Evolutionary conservation across 2,329 filamentous ascomycete species (phyloP).

Genomic region (Aureobasidium leucospermi): DNA sequence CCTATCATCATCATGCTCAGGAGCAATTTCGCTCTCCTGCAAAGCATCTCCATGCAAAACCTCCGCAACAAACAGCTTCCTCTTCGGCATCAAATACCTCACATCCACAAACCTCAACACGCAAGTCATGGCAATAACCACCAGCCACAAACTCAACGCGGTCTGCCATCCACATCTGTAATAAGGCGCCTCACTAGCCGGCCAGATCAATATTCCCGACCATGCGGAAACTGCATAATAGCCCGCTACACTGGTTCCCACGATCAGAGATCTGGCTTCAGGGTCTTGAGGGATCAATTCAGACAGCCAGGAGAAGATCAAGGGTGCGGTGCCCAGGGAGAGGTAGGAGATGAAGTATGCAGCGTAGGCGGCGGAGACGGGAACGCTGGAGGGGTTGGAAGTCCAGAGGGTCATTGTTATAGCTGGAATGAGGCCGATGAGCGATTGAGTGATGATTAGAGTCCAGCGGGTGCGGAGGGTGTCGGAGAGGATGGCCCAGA

Average conservation of each 20-base stretch:
- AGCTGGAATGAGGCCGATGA: slow-evolving; percentile 41
- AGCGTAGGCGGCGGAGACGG: slow-evolving; percentile 43
- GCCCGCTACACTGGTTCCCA: slow-evolving; percentile 43
- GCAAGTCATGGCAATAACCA: slow-evolving; percentile 41
- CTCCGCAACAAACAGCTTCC: slow-evolving; percentile 16
- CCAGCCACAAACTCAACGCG: slow-evolving; percentile 36
- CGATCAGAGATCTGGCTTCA: slow-evolving; percentile 42
- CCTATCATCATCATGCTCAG: not conserved
- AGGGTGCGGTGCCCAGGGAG: slow-evolving; percentile 42
- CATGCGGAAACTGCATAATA: slow-evolving; percentile 47
- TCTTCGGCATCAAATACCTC: slow-evolving; percentile 29
- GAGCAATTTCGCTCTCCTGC: not conserved
- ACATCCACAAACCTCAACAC: slow-evolving; percentile 39
- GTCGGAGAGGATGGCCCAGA: slow-evolving; percentile 48
- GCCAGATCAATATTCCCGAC: slow-evolving; percentile 48
- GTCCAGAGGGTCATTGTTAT: slow-evolving; percentile 52
- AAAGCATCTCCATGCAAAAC: slow-evolving; percentile 5
- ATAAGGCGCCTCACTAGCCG: slow-evolving; percentile 43
- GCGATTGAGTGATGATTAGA: slow-evolving; percentile 41
- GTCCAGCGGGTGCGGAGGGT: slow-evolving; percentile 44
- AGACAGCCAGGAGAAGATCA: slow-evolving; percentile 48
- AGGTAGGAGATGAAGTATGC: slow-evolving; percentile 46
- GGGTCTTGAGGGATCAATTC: slow-evolving; percentile 46
- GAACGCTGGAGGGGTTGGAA: slow-evolving; percentile 34
- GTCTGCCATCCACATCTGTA: slow-evolving; percentile 46